A percentile compares a stretch with the other conserved stretches of the same genome.
phyloP scores from a whole-genome alignment of 306 rosid genomes.

The Morella rubra region DNA sequence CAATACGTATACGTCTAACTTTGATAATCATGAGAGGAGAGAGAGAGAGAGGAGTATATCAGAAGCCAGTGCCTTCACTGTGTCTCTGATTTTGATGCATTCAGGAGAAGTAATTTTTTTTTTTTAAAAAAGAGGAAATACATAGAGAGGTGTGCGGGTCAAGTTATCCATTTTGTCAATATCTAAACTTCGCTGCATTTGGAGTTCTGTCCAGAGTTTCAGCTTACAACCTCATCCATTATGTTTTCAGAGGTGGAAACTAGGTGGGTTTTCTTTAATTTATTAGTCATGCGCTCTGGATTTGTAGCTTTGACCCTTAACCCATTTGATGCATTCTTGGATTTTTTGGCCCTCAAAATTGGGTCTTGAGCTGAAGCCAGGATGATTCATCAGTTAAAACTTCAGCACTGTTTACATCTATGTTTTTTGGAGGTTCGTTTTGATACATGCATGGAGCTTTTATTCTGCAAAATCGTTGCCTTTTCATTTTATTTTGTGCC shows the following conservation, averaged over 20 bases:
- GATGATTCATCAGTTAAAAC: not conserved
- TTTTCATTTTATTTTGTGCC: constrained; percentile 20
- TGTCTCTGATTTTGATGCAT: constrained; percentile 54
- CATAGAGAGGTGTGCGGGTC: constrained; percentile 8
- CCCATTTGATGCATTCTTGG: constrained; percentile 27
- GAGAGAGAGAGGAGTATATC: constrained; percentile 20
- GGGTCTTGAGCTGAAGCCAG: not conserved
- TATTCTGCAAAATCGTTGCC: not conserved
- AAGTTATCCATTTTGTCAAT: constrained; percentile 30
- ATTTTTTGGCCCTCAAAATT: constrained; percentile 13
- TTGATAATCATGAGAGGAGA: constrained; percentile 48
- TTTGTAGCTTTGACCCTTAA: constrained; percentile 10
- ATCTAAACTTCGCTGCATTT: constrained; percentile 37
- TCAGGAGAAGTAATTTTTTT: not conserved
- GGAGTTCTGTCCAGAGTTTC: constrained; percentile 24
- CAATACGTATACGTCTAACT: constrained; percentile 24
- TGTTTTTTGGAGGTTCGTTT: constrained; percentile 25
- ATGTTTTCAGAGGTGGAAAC: constrained; percentile 30
- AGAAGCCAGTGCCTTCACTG: constrained; percentile 38
- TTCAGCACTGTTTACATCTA: not conserved
- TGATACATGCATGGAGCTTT: constrained; percentile 23
- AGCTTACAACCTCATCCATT: constrained; percentile 11
- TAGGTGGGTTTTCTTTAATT: constrained; percentile 34
- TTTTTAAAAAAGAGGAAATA: not conserved
- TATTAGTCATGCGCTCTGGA: not conserved